Base-by-base conservation (phyloP, 1,139 yeast species). In the Debaryomycetaceae sp. region DNA sequence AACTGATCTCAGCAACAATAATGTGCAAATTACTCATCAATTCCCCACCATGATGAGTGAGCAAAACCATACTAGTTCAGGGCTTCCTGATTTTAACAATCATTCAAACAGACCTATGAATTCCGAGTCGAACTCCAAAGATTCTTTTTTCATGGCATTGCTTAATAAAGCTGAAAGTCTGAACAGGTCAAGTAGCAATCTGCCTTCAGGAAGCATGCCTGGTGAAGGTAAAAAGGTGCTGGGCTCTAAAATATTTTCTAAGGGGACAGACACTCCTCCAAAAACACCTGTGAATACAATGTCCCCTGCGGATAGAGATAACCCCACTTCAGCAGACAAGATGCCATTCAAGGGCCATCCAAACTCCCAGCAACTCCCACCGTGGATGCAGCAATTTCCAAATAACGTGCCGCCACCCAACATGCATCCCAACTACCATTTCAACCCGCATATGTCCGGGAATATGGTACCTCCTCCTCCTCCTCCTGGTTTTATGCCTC, bases 101-200 rank as follows among this genome's bases (percentile, higher is more conserved):
- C 29, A n/a, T 40, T 34, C 43, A 56, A 49, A 9, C 55, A 50
- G 27, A 35, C 11, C 44, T 24, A 5, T 47, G 40, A 37, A 11
- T 4, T 11, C 20, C 22, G 40, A 38, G 39, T 23, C 38, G 36
- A n/a, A 42, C 34, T 34, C 42, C 24, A 76, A 77, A 51, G 83
- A 79, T 48, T 64, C 76, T 5, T 81, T 81, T 50, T 79, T 81
- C 58, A 68, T 75, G 67, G 77, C 84, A 0, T 63, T 81, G 45
- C 60, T 80, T 56, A 67, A 65, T 40, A 27, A 27, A 27, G 31
- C 31, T 27, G 31, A 27, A 27, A 27, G 31, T 11, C 31, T 27
- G 31, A 27, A 7, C 31, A 27, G 11, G 17, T 39, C 50, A 17
- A 40, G 14, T n/a, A n/a, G 8, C 4, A 13, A 7, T 8, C 31